These are phyloP conservation scores for Paramyrothecium roridum DNA, from an alignment of 2,329 filamentous ascomycete genomes.

Conservation along the genomic window DNA sequence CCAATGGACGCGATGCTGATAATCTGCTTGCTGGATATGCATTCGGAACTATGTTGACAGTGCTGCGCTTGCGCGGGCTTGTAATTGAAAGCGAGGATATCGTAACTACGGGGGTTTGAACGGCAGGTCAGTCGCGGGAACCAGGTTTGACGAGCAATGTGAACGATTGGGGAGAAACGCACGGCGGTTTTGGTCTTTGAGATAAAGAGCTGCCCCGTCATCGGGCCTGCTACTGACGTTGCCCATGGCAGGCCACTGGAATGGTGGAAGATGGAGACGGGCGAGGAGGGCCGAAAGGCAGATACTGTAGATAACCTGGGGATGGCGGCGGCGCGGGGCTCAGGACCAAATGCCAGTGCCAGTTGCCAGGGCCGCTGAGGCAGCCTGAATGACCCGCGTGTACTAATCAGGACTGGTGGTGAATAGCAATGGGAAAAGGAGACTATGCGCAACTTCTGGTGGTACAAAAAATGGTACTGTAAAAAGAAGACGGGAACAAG, in stretches of 20 bases:
- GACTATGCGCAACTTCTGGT: too few species aligned
- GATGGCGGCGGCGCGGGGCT: not conserved
- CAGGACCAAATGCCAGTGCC: not conserved
- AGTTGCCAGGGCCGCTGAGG: not conserved
- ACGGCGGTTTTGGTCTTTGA: constrained; percentile 93
- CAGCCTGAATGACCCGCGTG: not conserved
- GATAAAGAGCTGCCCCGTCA: constrained; percentile 74
- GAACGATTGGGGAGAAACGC: constrained; percentile 32
- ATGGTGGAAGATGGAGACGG: not conserved
- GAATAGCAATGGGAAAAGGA: not conserved
- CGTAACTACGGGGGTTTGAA: constrained; percentile 60
- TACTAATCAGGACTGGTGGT: not conserved
- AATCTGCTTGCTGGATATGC: constrained; percentile 81
- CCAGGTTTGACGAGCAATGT: constrained; percentile 1
- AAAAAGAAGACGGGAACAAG: too few species aligned
- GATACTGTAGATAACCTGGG: not conserved
- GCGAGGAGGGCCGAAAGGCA: constrained; percentile 2
- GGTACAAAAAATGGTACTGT: too few species aligned
- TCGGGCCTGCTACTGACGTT: constrained; percentile 87
- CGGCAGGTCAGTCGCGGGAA: constrained; percentile 12
- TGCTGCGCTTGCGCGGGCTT: constrained; percentile 72
- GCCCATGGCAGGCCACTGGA: constrained; percentile 65
- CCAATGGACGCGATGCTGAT: constrained; percentile 65
- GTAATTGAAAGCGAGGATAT: constrained; percentile 81
- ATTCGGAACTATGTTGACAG: constrained; percentile 80